A percentile compares a stretch with the other conserved stretches of the same genome.
Evolutionary conservation across 1,284 basidiomycete genomes (phyloP).

Genomic region (Papiliotrema laurentii): DNA sequence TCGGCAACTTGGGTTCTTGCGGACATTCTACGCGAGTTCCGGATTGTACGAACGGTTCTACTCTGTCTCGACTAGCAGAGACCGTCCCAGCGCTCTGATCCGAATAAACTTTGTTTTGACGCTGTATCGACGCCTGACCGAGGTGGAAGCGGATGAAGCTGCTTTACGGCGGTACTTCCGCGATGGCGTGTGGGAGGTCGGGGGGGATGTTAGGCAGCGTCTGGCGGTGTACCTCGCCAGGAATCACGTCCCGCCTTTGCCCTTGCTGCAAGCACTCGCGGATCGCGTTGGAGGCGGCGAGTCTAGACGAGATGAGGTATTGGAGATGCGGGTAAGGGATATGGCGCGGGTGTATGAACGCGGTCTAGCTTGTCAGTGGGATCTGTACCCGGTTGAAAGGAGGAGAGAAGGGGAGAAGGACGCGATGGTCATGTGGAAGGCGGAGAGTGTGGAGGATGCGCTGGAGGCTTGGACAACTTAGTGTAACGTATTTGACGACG

Average conservation of each 20-base stretch:
- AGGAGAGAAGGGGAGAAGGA: too few species aligned
- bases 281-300: background rate
- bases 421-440: conserved; percentile 21
- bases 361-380: conserved; percentile 11
- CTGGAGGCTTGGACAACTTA: conserved; percentile 17
- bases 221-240: conserved; percentile 23
- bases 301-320: conserved; percentile 10
- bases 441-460: conserved; percentile 22
- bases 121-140: conserved; percentile 1
- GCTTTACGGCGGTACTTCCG: conserved; percentile 6
- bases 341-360: conserved; percentile 18
- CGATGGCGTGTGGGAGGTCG: conserved; percentile 3
- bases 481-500: too few species aligned
- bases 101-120: conserved; percentile 30
- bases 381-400: too few species aligned
- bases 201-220: background rate
- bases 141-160: conserved; percentile 1
- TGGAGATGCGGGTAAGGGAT: conserved; percentile 16
- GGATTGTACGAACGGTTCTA: conserved; percentile 25
- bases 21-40: conserved; percentile 28
- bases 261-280: conserved; percentile 24
- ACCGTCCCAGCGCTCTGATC: conserved; percentile 27
- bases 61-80: conserved; percentile 7
- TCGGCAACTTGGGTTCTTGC: conserved; percentile 22
- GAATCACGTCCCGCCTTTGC: conserved; percentile 21